Percentiles rank a stretch among this genome's conserved stretches.
Conservation (phyloP, 148 eudicot species). For the Amaranthus hypochondriacus region DNA sequence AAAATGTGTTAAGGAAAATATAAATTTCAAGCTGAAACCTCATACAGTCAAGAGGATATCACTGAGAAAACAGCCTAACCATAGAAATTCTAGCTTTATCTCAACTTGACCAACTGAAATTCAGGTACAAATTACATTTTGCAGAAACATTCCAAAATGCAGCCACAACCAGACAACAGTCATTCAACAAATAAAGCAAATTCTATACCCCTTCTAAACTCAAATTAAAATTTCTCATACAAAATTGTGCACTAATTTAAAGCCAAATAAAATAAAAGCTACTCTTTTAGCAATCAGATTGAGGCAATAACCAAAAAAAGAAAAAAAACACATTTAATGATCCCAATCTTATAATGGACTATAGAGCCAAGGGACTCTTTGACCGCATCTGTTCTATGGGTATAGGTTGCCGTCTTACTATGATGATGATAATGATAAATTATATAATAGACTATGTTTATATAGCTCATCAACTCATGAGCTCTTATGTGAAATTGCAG, state of each 20-base stretch:
- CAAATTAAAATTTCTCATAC: not conserved
- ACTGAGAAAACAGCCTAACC: not conserved
- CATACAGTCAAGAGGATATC: not conserved
- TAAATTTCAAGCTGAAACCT: not conserved
- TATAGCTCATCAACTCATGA: no score
- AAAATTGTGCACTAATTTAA: not conserved
- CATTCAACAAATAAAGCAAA: not conserved
- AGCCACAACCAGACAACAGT: not conserved
- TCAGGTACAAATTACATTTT: not conserved
- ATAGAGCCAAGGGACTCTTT: no score
- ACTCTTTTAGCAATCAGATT: not conserved
- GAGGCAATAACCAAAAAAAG: not conserved
- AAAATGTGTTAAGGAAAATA: not conserved
- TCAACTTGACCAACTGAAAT: not conserved
- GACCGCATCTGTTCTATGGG: no score
- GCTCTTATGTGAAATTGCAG: no score
- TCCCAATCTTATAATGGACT: not conserved
- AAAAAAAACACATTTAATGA: not conserved
- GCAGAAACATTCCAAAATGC: slow-evolving; percentile 1
- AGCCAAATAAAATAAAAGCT: not conserved
- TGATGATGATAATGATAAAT: no score
- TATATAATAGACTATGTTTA: no score
- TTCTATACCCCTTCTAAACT: not conserved
- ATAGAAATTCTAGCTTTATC: not conserved
- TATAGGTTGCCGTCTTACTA: no score